These are phyloP conservation scores for Cercospora brassicicola DNA, from an alignment of 2,329 filamentous ascomycete genomes.

Conservation along the genomic window DNA sequence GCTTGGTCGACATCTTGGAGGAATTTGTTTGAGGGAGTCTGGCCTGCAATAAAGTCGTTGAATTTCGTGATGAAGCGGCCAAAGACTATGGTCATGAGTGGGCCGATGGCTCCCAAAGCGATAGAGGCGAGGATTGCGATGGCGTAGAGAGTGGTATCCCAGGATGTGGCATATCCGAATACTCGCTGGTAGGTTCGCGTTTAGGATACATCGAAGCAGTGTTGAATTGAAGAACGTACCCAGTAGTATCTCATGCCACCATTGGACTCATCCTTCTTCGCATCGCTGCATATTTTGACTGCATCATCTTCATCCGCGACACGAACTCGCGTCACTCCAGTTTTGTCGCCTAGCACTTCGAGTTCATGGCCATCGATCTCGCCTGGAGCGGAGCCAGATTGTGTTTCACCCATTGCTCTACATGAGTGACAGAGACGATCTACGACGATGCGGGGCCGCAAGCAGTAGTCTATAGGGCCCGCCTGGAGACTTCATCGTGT, in stretches of 20 bases:
- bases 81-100: background rate
- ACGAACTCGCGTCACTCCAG: background rate
- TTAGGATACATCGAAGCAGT: background rate
- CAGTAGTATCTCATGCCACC: background rate
- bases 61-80: background rate
- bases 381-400: background rate
- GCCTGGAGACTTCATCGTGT: background rate
- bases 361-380: background rate
- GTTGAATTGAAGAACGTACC: background rate
- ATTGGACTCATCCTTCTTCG: background rate
- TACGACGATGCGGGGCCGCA: background rate
- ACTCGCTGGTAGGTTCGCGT: background rate
- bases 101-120: background rate
- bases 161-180: background rate
- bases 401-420: background rate
- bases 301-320: background rate
- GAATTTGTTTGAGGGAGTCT: background rate
- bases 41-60: background rate
- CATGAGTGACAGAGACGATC: background rate
- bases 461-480: background rate
- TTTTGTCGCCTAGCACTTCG: background rate
- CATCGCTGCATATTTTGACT: background rate
- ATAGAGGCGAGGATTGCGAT: background rate
- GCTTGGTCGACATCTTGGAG: conserved; percentile 48
- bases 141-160: background rate